phyloP scores from a whole-genome alignment of 2,329 filamentous ascomycete genomes.

The Penicillium polonicum region DNA sequence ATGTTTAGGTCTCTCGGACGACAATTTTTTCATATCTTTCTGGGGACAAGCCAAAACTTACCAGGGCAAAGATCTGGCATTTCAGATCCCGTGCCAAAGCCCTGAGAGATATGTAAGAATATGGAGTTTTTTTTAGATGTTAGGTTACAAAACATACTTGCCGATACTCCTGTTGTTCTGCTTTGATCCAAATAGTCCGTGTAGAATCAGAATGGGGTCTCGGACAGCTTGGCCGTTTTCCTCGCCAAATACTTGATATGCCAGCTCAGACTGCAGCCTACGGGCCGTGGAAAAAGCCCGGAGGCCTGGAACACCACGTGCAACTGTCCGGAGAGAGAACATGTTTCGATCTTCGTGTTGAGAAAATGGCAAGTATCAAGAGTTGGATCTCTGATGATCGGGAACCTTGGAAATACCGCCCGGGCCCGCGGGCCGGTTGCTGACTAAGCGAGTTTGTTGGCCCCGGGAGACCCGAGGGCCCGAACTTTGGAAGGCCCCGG shows the following conservation, averaged over 20 bases:
- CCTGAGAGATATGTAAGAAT: constrained; percentile 37
- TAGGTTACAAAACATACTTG: constrained; percentile 63
- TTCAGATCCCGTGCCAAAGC: constrained; percentile 76
- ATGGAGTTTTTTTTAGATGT: no score
- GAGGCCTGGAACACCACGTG: constrained; percentile 13
- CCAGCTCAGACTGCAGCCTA: constrained; percentile 29
- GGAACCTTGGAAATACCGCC: background rate
- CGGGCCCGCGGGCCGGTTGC: background rate
- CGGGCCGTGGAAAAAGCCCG: constrained; percentile 37
- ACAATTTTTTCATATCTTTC: background rate
- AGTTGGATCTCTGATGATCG: background rate
- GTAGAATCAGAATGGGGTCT: constrained; percentile 78
- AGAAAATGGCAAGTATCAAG: background rate
- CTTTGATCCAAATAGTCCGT: constrained; percentile 92
- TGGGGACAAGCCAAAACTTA: constrained; percentile 43
- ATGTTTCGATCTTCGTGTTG: background rate
- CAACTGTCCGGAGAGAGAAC: constrained; percentile 7
- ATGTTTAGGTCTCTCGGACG: background rate
- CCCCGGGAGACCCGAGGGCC: no score
- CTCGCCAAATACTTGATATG: constrained; percentile 39
- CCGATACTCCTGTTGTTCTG: constrained; percentile 92
- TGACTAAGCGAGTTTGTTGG: constrained; percentile 9
- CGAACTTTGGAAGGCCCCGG: no score
- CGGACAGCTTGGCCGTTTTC: constrained; percentile 34
- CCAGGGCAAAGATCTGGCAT: constrained; percentile 77